A percentile compares a stretch with the other conserved stretches of the same genome.
Conservation (phyloP, 768 basidiomycete species). For the Lentinula raphanica region DNA sequence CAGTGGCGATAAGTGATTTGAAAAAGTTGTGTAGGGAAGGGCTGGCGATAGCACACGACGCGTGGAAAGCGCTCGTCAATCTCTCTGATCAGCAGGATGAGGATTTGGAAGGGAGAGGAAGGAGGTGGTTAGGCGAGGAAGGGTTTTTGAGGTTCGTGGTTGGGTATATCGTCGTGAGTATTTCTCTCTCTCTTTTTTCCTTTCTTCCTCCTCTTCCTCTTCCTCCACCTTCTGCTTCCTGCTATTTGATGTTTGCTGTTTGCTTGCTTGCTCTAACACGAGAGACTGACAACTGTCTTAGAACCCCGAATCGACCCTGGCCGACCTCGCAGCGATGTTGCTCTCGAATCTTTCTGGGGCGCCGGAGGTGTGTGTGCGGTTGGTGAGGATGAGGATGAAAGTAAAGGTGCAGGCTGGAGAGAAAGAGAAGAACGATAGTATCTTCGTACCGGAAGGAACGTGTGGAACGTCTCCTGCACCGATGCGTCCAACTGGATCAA, state of each 20-base stretch:
- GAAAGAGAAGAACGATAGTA: too few relatives aligned
- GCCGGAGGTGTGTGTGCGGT: slow-evolving; percentile 53
- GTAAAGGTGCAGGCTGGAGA: slow-evolving; percentile 56
- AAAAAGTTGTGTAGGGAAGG: slow-evolving; percentile 88
- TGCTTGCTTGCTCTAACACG: too few relatives aligned
- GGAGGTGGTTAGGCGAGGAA: too few relatives aligned
- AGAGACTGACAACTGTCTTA: slow-evolving; percentile 32
- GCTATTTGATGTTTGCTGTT: too few relatives aligned
- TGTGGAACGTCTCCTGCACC: slow-evolving; percentile 77
- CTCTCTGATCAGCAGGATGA: too few relatives aligned
- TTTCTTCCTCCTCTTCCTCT: too few relatives aligned
- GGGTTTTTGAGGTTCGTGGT: too few relatives aligned
- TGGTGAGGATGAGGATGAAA: slow-evolving; percentile 63
- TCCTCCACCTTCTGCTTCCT: too few relatives aligned
- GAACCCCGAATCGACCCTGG: slow-evolving; percentile 88
- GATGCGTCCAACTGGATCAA: too few relatives aligned
- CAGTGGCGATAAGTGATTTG: slow-evolving; percentile 72
- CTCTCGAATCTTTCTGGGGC: slow-evolving; percentile 90
- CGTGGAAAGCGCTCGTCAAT: slow-evolving; percentile 90
- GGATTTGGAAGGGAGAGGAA: too few relatives aligned
- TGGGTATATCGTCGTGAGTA: too few relatives aligned
- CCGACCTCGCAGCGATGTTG: slow-evolving; percentile 95
- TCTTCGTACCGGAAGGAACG: slow-evolving; percentile 73
- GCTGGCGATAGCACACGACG: slow-evolving; percentile 86
- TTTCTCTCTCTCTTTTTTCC: too few relatives aligned